These are phyloP conservation scores for Fomitopsis pulvina DNA, from an alignment of 768 basidiomycete genomes.

Conservation along the genomic window DNA sequence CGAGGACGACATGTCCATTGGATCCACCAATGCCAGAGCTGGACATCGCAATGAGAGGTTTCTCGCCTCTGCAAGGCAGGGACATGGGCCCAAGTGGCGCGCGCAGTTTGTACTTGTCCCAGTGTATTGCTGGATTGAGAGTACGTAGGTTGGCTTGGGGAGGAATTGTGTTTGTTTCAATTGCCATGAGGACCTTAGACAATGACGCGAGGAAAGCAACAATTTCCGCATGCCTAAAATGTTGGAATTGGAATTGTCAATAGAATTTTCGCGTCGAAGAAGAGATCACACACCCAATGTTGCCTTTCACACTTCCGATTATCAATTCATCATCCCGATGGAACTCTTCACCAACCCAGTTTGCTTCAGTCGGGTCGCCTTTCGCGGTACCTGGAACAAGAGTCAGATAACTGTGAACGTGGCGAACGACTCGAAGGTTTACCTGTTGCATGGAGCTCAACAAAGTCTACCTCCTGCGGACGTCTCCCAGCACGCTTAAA, in stretches of 20 bases:
- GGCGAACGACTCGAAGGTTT: neutral
- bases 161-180: constrained; percentile 29
- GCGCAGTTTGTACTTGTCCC: constrained; percentile 31
- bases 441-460: constrained; percentile 50
- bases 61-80: constrained; percentile 16
- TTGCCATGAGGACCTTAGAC: constrained; percentile 35
- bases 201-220: constrained; percentile 39
- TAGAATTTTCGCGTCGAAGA: neutral
- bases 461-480: constrained; percentile 39
- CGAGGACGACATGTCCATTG: constrained; percentile 35
- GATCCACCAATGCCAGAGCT: constrained; percentile 40
- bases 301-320: constrained; percentile 41
- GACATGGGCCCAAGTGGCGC: constrained; percentile 25
- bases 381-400: constrained; percentile 28
- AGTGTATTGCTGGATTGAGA: constrained; percentile 33
- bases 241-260: neutral
- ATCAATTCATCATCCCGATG: constrained; percentile 26
- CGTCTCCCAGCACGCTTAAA: constrained; percentile 24
- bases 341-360: constrained; percentile 38
- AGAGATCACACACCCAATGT: constrained; percentile 31
- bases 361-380: constrained; percentile 46
- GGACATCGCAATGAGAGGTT: constrained; percentile 34
- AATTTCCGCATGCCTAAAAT: constrained; percentile 32
- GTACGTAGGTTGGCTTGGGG: constrained; percentile 33
- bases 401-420: neutral